Conservation (phyloP, 2,329 filamentous ascomycete genomes). For the Phaeosphaeria sp. region DNA sequence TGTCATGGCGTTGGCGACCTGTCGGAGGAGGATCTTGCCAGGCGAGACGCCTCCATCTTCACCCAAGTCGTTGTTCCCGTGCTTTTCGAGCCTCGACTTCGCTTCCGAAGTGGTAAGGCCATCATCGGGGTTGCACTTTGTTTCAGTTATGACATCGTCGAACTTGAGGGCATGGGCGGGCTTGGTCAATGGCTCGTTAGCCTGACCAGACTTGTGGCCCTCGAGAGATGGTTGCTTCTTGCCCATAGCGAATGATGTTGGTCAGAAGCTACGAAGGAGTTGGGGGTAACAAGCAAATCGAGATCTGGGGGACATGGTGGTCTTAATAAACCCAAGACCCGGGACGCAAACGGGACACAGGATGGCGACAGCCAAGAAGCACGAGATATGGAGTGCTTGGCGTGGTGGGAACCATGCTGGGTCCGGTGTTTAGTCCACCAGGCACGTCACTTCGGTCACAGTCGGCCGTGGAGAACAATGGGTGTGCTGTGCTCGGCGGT, state of each 20-base stretch:
- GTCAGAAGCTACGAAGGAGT: slow-evolving; percentile 29
- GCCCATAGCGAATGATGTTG: slow-evolving; percentile 42
- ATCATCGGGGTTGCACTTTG: slow-evolving; percentile 69
- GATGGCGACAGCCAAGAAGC: slow-evolving; percentile 38
- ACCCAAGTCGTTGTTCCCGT: slow-evolving; percentile 75
- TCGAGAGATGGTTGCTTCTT: slow-evolving; percentile 45
- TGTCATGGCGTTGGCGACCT: slow-evolving; percentile 81
- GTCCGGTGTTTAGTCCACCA: slow-evolving; percentile 20
- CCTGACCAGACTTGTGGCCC: slow-evolving; percentile 53
- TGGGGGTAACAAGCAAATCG: slow-evolving; percentile 36
- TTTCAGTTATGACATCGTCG: slow-evolving; percentile 60
- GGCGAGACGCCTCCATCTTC: slow-evolving; percentile 73
- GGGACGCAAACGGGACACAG: slow-evolving; percentile 24
- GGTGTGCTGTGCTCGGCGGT: slow-evolving; percentile 14
- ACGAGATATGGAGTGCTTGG: slow-evolving; percentile 36
- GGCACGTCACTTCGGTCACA: slow-evolving; percentile 34
- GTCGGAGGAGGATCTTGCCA: slow-evolving; percentile 75
- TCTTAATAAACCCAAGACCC: slow-evolving; percentile 41
- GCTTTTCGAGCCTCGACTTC: slow-evolving; percentile 45
- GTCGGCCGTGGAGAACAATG: slow-evolving; percentile 22
- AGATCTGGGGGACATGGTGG: slow-evolving; percentile 33
- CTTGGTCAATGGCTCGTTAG: slow-evolving; percentile 61
- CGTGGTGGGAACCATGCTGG: slow-evolving; percentile 34
- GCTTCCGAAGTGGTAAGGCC: slow-evolving; percentile 70
- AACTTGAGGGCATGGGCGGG: slow-evolving; percentile 69